Evolutionary conservation across 495 filamentous ascomycete genomes (phyloP), one percentile per base, ranked within the genome.

Genomic region (Pseudomonodictys pantanalensis): DNA sequence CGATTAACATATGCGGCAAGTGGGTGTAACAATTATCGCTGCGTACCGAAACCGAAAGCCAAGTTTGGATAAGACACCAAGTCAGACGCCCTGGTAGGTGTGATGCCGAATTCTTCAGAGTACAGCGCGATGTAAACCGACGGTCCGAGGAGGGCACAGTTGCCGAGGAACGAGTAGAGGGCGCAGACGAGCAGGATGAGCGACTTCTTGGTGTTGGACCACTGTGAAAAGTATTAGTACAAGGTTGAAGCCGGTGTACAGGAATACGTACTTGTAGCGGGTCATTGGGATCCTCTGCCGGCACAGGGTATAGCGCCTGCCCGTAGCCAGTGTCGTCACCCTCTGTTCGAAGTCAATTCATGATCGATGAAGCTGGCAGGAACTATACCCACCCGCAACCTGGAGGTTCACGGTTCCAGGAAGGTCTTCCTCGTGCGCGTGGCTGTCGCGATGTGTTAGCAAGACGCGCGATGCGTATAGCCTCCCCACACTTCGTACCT

Each of bases 251-350:
- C n/a, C 43, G 35, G 44, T 39, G 17, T 46, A 25, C 48, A 8
- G n/a, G 1, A 52, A 18, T 5, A 35, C 56, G 25, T 24, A 60
- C 56, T 29, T 58, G 78, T 29, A 83, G 73, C 15, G 83, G 83
- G 67, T 86, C 82, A 56, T 86, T 86, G 0, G 83, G 83, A 60
- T 85, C 82, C 49, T 83, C 80, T 0, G 81, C 77, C 6, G 83
- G 83, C 0, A 85, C 82, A 1, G 83, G 83, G 57, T 79, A 86
- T 22, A 85, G 68, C 2, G 83, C 83, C 59, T 84, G 82, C 51
- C 83, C 83, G 43, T 83, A 79, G 1, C 72, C 80, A 2, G 79
- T 81, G 58, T 84, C 82, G 58, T 86, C 83, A 47, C 83, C 83
- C 71, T 85, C 83, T 77, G 44, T 53, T 17, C n/a, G 9, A 22